Evolutionary conservation across 2,329 filamentous ascomycete species (phyloP).

Genomic region (Pezicula radicicola): DNA sequence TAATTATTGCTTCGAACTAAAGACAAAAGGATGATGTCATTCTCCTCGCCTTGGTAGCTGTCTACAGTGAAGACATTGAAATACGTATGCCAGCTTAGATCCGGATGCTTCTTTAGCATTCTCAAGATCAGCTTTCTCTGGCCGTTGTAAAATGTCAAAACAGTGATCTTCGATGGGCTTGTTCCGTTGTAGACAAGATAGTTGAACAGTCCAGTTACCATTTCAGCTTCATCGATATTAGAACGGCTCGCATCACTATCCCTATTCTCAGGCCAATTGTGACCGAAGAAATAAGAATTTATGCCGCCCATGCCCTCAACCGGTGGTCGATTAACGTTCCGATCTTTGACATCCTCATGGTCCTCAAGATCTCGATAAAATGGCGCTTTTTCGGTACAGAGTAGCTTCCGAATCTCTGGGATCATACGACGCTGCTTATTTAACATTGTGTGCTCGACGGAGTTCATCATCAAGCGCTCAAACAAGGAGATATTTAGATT

Average conservation of each 20-base stretch:
- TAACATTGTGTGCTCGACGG: conserved; percentile 50
- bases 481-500: conserved; percentile 65
- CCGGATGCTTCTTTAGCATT: conserved; percentile 35
- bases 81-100: conserved; percentile 29
- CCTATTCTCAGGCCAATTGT: conserved; percentile 61
- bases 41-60: conserved; percentile 89
- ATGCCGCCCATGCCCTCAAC: conserved; percentile 61
- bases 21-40: conserved; percentile 77
- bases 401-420: conserved; percentile 60
- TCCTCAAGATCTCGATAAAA: conserved; percentile 61
- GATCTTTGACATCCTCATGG: conserved; percentile 51
- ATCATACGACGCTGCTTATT: conserved; percentile 65
- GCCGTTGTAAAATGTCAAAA: conserved; percentile 86
- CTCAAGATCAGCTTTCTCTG: conserved; percentile 66
- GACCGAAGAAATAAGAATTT: conserved; percentile 61
- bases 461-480: conserved; percentile 61
- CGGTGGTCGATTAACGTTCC: conserved; percentile 45
- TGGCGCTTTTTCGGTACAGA: conserved; percentile 39
- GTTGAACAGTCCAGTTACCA: conserved; percentile 70
- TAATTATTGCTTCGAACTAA: conserved; percentile 67
- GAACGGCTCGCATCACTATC: conserved; percentile 63
- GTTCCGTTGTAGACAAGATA: conserved; percentile 71
- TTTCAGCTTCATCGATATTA: conserved; percentile 71
- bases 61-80: conserved; percentile 77
- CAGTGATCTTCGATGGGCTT: conserved; percentile 60